phyloP scores from a whole-genome alignment of 441 rosid genomes.

The Viola pubescens region DNA sequence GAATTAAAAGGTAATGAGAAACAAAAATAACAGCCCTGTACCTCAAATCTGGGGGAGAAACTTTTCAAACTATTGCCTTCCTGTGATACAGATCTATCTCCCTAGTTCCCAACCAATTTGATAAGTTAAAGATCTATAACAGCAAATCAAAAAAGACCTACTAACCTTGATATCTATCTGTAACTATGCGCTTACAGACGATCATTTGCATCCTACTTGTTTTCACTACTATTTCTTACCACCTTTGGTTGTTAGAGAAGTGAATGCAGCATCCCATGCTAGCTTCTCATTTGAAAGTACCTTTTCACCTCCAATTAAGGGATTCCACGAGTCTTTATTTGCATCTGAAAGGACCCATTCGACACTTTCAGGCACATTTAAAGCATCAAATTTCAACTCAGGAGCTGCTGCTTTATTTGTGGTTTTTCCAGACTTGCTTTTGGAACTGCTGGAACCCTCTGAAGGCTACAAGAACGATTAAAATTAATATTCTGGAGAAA shows the following conservation, averaged over 20 bases:
- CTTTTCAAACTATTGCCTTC: too few relatives aligned
- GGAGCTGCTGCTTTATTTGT: conserved; percentile 6
- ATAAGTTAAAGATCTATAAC: too few relatives aligned
- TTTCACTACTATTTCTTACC: conserved; percentile 12
- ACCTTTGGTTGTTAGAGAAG: conserved; percentile 20
- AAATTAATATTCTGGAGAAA: conserved; percentile 8
- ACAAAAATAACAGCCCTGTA: too few relatives aligned
- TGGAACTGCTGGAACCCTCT: conserved; percentile 23
- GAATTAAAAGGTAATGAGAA: too few relatives aligned
- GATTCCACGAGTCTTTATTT: conserved; percentile 40
- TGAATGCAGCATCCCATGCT: conserved; percentile 49
- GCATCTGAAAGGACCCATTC: conserved; percentile 47
- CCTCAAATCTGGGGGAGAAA: too few relatives aligned
- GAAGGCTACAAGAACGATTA: conserved; percentile 21
- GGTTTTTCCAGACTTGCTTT: conserved; percentile 23
- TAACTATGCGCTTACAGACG: too few relatives aligned
- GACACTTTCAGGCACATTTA: conserved; percentile 43
- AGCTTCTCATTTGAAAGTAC: conserved; percentile 37
- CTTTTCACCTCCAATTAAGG: conserved; percentile 30
- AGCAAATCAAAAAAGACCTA: too few relatives aligned
- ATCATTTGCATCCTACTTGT: neutral
- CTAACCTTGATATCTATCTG: too few relatives aligned
- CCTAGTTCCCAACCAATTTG: too few relatives aligned
- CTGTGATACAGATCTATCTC: too few relatives aligned
- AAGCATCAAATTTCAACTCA: conserved; percentile 39